Evolutionary conservation across 73 alveolate species (phyloP), one percentile per base, ranked within the genome.

Genomic region (Symbiodinium pilosum): DNA sequence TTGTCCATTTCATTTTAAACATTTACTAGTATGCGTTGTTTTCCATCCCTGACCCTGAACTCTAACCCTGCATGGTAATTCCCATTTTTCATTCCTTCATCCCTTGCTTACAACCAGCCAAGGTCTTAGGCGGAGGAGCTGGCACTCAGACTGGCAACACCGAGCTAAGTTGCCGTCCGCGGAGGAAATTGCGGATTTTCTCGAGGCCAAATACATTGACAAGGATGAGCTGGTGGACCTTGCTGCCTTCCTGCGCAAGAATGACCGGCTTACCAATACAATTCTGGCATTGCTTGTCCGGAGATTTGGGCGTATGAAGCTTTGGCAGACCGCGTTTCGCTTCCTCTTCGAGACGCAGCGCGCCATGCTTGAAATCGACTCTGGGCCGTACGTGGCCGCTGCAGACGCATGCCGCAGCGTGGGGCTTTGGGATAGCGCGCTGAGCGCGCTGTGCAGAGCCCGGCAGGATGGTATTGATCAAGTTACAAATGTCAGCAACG

Each of bases 331-430:
- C 26, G 87, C 96, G 54, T 69, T 91, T 34, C 52, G n/a, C 39
- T 39, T 91, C 36, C 77, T 59, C 77, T 59, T 59, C 77, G 36
- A 24, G 6, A 18, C 32, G 28, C 77, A 12, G n/a, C 77, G 77
- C 16, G 32, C 77, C 8, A 7, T 59, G 77, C 36, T 20, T n/a
- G 34, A 20, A 24, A 36, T 24, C 38, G 54, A 39, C 85, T 26
- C 95, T 1, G 95, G 77, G 34, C 88, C 88, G 24, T 71, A 91
- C 38, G 96, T 91, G 96, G 87, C 96, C 7, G 96, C 77, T 30
- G 96, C 77, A 75, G 96, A 91, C 34, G 96, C 54, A 38, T 69
- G 96, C 52, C 96, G 96, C 40, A 91, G 75, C 41, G 54, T 30
- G 44, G 87, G 75, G 32, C 38, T 75, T 0, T 91, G 96, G 96